Evolutionary conservation across 306 rosid genomes (phyloP).

Genomic region (Sophora flavescens): DNA sequence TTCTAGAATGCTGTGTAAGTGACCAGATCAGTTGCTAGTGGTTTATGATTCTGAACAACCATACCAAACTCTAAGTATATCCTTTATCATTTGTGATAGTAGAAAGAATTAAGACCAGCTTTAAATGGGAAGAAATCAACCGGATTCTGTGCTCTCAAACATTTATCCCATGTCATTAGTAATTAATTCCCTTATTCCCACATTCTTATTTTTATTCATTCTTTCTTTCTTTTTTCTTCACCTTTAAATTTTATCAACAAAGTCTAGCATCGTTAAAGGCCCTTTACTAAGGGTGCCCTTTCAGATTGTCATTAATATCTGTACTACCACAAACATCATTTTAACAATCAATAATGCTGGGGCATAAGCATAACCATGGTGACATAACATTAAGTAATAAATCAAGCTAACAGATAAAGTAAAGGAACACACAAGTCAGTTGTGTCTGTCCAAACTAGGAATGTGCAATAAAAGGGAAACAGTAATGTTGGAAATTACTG

Average conservation of each 20-base stretch:
- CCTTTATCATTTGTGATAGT: slow-evolving; percentile 21
- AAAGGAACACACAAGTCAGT: slow-evolving; percentile 26
- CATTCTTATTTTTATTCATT: slow-evolving; percentile 13
- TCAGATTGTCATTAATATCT: slow-evolving; percentile 34
- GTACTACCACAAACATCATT: slow-evolving; percentile 2
- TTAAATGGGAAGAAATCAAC: slow-evolving; percentile 42
- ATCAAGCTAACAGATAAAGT: slow-evolving; percentile 40
- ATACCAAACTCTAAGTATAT: slow-evolving; percentile 23
- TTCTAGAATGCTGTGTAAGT: slow-evolving; percentile 10
- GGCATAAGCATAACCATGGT: slow-evolving; percentile 2
- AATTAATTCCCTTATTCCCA: slow-evolving; percentile 21
- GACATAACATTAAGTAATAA: background rate
- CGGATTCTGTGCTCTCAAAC: slow-evolving; percentile 24
- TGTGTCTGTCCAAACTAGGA: slow-evolving; percentile 34
- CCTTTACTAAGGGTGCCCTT: slow-evolving; percentile 22
- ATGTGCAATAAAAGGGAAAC: slow-evolving; percentile 23
- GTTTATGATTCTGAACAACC: slow-evolving; percentile 29
- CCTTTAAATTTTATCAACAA: slow-evolving; percentile 19
- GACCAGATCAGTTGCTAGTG: slow-evolving; percentile 16
- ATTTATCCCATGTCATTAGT: slow-evolving; percentile 25
- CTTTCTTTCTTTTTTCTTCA: slow-evolving; percentile 1
- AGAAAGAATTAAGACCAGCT: background rate
- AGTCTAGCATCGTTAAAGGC: slow-evolving; percentile 26
- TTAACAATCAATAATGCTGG: background rate
- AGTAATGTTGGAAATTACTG: background rate